phyloP scores from a whole-genome alignment of 2,329 filamentous ascomycete species.

The Orbilia ellipsospora region DNA sequence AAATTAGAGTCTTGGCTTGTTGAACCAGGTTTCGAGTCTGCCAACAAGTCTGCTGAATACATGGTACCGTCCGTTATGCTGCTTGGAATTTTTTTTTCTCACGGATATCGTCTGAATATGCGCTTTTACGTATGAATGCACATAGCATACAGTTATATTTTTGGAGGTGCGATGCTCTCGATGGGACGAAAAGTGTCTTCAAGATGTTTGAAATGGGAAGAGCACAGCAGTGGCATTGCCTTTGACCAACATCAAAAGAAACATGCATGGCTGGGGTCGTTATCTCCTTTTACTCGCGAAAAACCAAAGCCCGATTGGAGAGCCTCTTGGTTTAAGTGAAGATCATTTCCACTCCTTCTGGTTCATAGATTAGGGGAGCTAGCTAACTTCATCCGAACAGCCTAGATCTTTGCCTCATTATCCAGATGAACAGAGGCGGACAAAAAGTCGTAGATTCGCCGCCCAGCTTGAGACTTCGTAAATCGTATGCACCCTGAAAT shows the following conservation, averaged over 20 bases:
- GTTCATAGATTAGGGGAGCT: constrained; percentile 9
- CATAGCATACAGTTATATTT: too few species aligned
- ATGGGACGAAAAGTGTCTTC: too few species aligned
- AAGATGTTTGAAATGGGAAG: too few species aligned
- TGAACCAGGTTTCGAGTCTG: too few species aligned
- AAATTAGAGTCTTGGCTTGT: constrained; percentile 53
- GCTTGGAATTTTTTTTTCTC: background rate
- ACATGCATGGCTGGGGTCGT: constrained; percentile 10
- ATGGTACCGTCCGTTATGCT: too few species aligned
- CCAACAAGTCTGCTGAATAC: too few species aligned
- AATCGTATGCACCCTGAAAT: constrained; percentile 25
- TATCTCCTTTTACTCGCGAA: constrained; percentile 25
- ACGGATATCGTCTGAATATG: constrained; percentile 25
- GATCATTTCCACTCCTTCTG: constrained; percentile 25
- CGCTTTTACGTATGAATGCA: constrained; percentile 3
- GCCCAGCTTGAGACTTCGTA: too few species aligned
- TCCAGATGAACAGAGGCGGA: constrained; percentile 6
- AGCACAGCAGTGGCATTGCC: too few species aligned
- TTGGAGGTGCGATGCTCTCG: too few species aligned
- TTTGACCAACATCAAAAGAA: background rate
- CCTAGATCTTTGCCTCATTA: constrained; percentile 2
- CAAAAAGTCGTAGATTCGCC: too few species aligned
- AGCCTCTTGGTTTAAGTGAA: background rate
- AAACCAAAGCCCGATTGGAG: background rate
- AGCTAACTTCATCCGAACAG: constrained; percentile 49